Base-by-base conservation (phyloP, 2,329 filamentous ascomycete genomes). In the Pseudogymnoascus sp. region DNA sequence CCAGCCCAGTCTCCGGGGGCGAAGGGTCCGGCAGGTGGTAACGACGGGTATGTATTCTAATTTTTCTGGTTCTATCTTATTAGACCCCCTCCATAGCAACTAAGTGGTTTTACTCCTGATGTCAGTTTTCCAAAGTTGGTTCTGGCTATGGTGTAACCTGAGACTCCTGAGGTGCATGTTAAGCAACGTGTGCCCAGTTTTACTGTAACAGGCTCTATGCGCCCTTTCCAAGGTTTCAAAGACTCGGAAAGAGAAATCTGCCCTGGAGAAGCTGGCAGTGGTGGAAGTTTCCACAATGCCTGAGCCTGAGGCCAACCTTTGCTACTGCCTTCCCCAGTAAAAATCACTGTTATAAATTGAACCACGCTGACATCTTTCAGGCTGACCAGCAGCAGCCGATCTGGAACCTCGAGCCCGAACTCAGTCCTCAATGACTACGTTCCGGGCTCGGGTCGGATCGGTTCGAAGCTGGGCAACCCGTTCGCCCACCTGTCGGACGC, bases 401-500 rank as follows among this genome's bases (percentile, higher is more conserved):
- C 56, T n/a, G 56, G 56, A 23, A 60, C 56, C 37, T 37, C 56
- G 18, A 37, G 34, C 37, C 56, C 56, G 56, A 60, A 60, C 36
- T 71, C 71, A 16, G 67, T 73, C 37, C 64, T 72, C 25, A 70
- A 70, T 60, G 65, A 65, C 12, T 64, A 66, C 65, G 62, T 63
- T n/a, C 49, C 67, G 11, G 66, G 64, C 18, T 66, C 67, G 63
- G 60, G 62, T 43, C 16, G 12, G 56, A 60, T 40, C 34, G 56
- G 31, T 8, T 37, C 34, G 18, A 40, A 23, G 34, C 34, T 60
- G 16, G 68, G 73, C 53, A 86, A 87, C 69, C 85, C 86, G 60
- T 88, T 88, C 69, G 80, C 79, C 23, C 82, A 86, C 67, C 77
- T 87, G 6, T 86, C 84, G 1, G 82, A 84, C 68, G 77, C 75